Percentiles rank a stretch among this genome's conserved stretches.
These are phyloP conservation scores for Fusarium virguliforme DNA, from an alignment of 2,329 filamentous ascomycete species.

Conservation along the genomic window DNA sequence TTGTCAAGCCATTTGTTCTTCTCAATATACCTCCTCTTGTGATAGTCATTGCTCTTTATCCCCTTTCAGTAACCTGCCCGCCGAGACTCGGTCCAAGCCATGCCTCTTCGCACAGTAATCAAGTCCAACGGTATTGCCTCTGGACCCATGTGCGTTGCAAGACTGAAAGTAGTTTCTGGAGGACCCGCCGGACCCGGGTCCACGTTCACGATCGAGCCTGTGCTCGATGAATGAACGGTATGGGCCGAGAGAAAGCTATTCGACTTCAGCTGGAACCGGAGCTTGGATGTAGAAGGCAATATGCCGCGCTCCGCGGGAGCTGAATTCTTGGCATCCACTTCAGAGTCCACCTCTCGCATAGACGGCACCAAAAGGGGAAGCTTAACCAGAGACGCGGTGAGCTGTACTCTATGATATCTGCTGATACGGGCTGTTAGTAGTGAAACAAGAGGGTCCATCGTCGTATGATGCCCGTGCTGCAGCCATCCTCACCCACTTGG, in stretches of 20 bases:
- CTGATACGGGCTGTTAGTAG: background rate
- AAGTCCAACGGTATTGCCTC: constrained; percentile 1
- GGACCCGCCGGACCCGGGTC: background rate
- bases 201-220: background rate
- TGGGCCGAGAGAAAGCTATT: background rate
- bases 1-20: background rate
- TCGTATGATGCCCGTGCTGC: constrained; percentile 6
- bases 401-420: background rate
- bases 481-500: background rate
- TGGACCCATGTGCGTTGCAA: background rate
- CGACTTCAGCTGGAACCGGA: background rate
- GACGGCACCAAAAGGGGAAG: background rate
- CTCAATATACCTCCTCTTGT: too few species aligned
- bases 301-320: background rate
- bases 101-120: constrained; percentile 4
- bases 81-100: background rate
- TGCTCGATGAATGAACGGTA: too few species aligned
- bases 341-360: background rate
- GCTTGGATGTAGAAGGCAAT: background rate
- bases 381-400: background rate
- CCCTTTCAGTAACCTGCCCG: background rate
- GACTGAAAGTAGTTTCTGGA: background rate
- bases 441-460: background rate
- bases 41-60: background rate
- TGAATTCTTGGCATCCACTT: background rate